Evolutionary conservation across 2,329 filamentous ascomycete genomes (phyloP), one percentile per base, ranked within the genome.

Genomic region (Piedraia hortae): DNA sequence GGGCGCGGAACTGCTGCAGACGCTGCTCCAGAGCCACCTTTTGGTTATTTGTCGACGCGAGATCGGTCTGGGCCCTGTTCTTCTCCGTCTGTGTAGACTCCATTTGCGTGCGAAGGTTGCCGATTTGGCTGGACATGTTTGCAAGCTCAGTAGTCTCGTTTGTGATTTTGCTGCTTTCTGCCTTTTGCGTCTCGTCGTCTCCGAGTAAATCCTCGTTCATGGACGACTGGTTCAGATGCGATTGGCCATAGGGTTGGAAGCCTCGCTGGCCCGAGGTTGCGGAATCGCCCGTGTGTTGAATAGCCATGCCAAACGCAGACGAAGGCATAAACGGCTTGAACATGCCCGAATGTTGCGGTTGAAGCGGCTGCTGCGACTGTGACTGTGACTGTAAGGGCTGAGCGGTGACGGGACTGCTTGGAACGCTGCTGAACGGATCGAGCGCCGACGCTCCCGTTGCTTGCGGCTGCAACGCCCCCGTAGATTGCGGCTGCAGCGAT

Each of bases 261-360:
- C 26, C 36, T 20, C 43, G 36, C 21, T 39, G 35, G 19, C 26
- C 35, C 1, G 38, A 38, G n/a, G 29, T 32, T 8, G 31, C 41
- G 4, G 56, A 60, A 14, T 52, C 62, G 11, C 77, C 78, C 5
- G 78, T 89, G 12, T 59, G 56, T 32, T 88, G 74, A 2, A 67
- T 56, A 12, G 71, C 67, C 28, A 93, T 52, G 4, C 85, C 85
- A 45, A 93, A 97, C 0, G 74, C 72, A 1, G 85, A 93, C 0
- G 77, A 78, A 1, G 85, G 85, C 19, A 85, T 51, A 45, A 97
- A 97, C 1, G 80, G 77, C 47, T 78, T 89, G 50, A 91, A 90
- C 21, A 39, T 29, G 1, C 56, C 58, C 10, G 26, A 29, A 11
- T 14, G 11, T 13, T 20, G 16, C 10, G 51, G 52, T 9, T 27